Conservation (phyloP, 192 early-diverging fungal genomes). For the Spinellus fusiger region DNA sequence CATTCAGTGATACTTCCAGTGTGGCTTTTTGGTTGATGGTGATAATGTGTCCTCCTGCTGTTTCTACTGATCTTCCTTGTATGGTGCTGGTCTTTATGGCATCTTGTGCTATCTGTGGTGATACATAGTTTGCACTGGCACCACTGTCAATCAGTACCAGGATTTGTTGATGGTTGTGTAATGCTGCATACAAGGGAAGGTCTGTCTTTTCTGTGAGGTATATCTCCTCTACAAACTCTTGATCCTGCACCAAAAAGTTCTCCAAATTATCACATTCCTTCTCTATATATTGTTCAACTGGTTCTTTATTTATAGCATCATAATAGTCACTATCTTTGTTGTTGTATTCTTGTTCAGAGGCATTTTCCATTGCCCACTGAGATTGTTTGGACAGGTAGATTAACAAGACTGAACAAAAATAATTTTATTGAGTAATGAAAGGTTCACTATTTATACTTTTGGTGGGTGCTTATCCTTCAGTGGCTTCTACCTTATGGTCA, state of each 20-base stretch:
- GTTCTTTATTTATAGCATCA: background rate
- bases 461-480: too few relatives aligned
- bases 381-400: too few relatives aligned
- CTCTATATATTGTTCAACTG: background rate
- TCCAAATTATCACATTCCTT: background rate
- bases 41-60: background rate
- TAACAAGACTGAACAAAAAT: too few relatives aligned
- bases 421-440: too few relatives aligned
- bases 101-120: background rate
- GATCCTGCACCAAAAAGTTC: background rate
- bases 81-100: background rate
- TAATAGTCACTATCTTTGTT: background rate
- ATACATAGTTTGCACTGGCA: slow-evolving; percentile 13
- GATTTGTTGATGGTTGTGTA: background rate
- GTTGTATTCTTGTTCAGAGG: background rate
- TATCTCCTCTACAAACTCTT: background rate
- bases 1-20: background rate
- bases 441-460: too few relatives aligned
- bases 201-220: background rate
- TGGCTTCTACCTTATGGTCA: too few relatives aligned
- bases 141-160: background rate
- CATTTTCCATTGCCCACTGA: background rate
- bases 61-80: background rate
- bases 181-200: background rate
- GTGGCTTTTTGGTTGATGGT: background rate